phyloP scores from a whole-genome alignment of 2,329 filamentous ascomycete genomes.

The Ophiostoma novo-ulmi region DNA sequence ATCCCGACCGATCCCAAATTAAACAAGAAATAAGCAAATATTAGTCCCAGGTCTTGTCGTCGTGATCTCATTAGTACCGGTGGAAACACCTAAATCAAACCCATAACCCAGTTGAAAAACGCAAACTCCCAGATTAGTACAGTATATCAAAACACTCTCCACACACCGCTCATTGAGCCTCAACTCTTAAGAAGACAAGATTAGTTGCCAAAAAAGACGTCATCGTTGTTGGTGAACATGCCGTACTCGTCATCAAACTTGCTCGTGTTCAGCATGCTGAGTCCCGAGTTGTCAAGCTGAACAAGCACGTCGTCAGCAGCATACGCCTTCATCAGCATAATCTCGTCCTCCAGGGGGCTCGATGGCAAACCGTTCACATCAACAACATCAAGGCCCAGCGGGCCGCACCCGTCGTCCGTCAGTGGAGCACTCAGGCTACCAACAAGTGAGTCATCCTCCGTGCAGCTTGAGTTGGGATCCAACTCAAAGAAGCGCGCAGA shows the following conservation, averaged over 20 bases:
- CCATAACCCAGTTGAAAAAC: background rate
- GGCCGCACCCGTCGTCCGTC: constrained; percentile 27
- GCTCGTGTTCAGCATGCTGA: constrained; percentile 46
- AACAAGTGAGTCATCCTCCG: constrained; percentile 29
- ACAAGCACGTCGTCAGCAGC: constrained; percentile 41
- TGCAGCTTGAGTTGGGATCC: constrained; percentile 38
- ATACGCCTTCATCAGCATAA: constrained; percentile 43
- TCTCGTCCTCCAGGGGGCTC: constrained; percentile 39
- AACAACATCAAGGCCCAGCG: constrained; percentile 29
- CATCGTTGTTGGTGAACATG: constrained; percentile 50
- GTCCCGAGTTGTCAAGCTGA: constrained; percentile 41
- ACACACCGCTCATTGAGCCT: background rate
- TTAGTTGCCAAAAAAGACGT: constrained; percentile 47
- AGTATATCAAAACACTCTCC: constrained; percentile 17
- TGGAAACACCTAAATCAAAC: background rate
- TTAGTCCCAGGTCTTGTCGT: constrained; percentile 17
- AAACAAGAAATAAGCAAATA: constrained; percentile 8
- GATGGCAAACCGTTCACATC: constrained; percentile 35
- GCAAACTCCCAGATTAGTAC: constrained; percentile 20
- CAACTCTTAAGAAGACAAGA: background rate
- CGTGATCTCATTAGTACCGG: constrained; percentile 24
- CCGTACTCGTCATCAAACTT: constrained; percentile 53
- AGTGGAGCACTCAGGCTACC: constrained; percentile 33
- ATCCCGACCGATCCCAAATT: constrained; percentile 8
- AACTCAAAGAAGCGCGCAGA: constrained; percentile 44